A percentile compares a stretch with the other conserved stretches of the same genome.
phyloP scores from a whole-genome alignment of 208 protist genomes.

The Wallacemonas sp. region DNA sequence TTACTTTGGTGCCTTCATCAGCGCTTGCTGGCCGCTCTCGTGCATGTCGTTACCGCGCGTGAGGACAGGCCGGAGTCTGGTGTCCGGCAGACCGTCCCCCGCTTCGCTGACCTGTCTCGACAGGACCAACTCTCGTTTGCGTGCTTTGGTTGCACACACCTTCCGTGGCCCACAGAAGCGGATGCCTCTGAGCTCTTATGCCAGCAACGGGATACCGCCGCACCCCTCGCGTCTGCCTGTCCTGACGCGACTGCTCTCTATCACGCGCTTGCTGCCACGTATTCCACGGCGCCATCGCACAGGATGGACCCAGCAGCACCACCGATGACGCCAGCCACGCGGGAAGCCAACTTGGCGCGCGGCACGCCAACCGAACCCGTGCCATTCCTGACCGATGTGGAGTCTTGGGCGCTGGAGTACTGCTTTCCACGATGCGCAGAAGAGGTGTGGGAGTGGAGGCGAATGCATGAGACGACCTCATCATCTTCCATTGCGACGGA shows the following conservation, averaged over 20 bases:
- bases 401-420: not conserved
- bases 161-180: not conserved
- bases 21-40: conserved; percentile 19
- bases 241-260: too few relatives aligned
- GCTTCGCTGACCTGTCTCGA: conserved; percentile 26
- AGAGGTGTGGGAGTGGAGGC: not conserved
- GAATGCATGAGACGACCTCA: too few relatives aligned
- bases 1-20: conserved; percentile 51
- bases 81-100: not conserved
- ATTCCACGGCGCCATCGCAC: conserved; percentile 17
- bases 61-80: not conserved
- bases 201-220: too few relatives aligned
- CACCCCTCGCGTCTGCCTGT: too few relatives aligned
- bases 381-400: not conserved
- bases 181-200: too few relatives aligned
- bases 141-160: conserved; percentile 43
- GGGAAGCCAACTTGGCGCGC: not conserved
- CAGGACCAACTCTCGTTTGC: conserved; percentile 36
- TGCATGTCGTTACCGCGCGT: not conserved
- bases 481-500: too few relatives aligned
- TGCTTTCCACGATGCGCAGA: not conserved
- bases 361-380: not conserved
- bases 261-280: not conserved
- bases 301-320: not conserved
- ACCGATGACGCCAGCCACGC: not conserved